Percentiles rank a stretch among this genome's conserved stretches.
These are phyloP conservation scores for Erodium texanum DNA, from an alignment of 441 rosid genomes.

Conservation along the genomic window DNA sequence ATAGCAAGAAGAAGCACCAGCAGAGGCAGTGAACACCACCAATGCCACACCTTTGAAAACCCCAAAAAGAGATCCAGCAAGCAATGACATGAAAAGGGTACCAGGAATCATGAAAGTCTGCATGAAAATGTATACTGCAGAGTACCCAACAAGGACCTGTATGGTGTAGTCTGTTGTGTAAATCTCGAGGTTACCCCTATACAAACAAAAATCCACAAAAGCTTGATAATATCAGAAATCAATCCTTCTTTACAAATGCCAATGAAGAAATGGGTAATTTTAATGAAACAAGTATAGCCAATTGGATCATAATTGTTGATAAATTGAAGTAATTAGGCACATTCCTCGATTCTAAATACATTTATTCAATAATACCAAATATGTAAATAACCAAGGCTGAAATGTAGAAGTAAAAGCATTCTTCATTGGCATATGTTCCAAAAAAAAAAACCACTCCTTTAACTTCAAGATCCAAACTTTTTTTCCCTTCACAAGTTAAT, in stretches of 20 bases:
- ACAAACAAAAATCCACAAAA: constrained; percentile 11
- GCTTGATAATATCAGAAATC: constrained; percentile 10
- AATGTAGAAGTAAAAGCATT: too few relatives aligned
- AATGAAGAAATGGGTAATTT: too few relatives aligned
- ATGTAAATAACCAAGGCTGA: too few relatives aligned
- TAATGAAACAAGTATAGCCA: too few relatives aligned
- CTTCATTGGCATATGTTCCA: too few relatives aligned
- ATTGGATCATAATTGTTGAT: too few relatives aligned
- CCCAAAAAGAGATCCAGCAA: constrained; percentile 96
- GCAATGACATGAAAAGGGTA: constrained; percentile 95
- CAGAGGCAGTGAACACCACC: constrained; percentile 84
- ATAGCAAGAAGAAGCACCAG: constrained; percentile 90
- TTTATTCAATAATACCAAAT: too few relatives aligned
- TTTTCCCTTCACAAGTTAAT: background rate
- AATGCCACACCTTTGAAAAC: constrained; percentile 70
- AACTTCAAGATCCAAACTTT: too few relatives aligned
- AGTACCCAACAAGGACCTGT: constrained; percentile 79
- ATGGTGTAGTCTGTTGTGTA: constrained; percentile 71
- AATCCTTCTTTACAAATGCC: background rate
- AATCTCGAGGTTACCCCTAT: constrained; percentile 67
- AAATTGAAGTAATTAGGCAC: too few relatives aligned
- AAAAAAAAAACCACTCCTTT: too few relatives aligned
- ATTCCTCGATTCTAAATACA: too few relatives aligned
- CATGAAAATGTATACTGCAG: constrained; percentile 92
- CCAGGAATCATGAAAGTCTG: constrained; percentile 99